Conservation (phyloP, 2,329 filamentous ascomycete genomes). For the Westerdykella sp. region DNA sequence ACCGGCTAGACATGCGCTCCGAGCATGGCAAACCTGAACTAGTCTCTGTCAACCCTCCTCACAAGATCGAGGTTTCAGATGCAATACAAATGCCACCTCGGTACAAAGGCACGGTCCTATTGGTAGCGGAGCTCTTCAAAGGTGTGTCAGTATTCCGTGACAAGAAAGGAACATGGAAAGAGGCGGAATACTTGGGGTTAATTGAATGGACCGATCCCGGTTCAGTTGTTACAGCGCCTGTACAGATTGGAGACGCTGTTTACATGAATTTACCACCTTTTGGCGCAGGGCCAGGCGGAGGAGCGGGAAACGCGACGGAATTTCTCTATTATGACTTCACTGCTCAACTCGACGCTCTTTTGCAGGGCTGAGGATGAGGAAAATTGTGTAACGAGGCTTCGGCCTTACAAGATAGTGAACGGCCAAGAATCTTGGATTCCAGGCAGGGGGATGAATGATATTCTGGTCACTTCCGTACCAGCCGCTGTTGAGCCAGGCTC, state of each 20-base stretch:
- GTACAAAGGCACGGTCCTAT: conserved; percentile 10
- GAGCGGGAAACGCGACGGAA: conserved; percentile 5
- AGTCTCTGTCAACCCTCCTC: conserved; percentile 1
- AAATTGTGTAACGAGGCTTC: too few relatives aligned
- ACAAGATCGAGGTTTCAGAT: conserved; percentile 1
- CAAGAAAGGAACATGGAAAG: conserved; percentile 5
- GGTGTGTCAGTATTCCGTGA: conserved; percentile 5
- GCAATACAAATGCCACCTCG: conserved; percentile 8
- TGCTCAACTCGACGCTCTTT: conserved; percentile 3
- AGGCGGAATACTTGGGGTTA: conserved; percentile 7
- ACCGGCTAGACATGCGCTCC: conserved; percentile 6
- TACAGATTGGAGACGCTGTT: conserved; percentile 8
- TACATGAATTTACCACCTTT: conserved; percentile 8
- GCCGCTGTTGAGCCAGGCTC: too few relatives aligned
- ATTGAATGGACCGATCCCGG: neutral
- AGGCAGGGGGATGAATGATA: too few relatives aligned
- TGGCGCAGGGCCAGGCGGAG: conserved; percentile 4
- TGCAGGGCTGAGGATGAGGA: too few relatives aligned
- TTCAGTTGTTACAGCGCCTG: conserved; percentile 1
- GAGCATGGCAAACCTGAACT: conserved; percentile 1
- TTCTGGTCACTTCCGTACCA: too few relatives aligned
- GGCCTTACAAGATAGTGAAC: too few relatives aligned
- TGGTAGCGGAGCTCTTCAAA: conserved; percentile 2
- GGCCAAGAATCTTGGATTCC: too few relatives aligned
- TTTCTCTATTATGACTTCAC: conserved; percentile 12